Evolutionary conservation across 805 yeast species (phyloP).

Genomic region (Suhomyces xylopsoci): DNA sequence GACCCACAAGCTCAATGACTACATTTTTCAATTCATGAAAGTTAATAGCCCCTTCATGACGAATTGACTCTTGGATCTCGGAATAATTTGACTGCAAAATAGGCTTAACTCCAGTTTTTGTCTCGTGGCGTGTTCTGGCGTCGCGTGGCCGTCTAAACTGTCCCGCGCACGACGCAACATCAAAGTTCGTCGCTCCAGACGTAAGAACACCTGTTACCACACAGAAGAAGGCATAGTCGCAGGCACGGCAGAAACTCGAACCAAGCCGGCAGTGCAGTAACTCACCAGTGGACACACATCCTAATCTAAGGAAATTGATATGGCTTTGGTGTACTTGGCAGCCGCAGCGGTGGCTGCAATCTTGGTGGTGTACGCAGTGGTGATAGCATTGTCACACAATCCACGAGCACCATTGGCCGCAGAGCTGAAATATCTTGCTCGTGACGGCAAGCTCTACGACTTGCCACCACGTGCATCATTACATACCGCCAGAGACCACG

Average conservation of each 20-base stretch:
- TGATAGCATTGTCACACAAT: slow-evolving; percentile 54
- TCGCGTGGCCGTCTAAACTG: background rate
- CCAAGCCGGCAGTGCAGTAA: background rate
- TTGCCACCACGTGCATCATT: slow-evolving; percentile 29
- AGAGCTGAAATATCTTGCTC: slow-evolving; percentile 54
- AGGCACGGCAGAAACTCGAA: background rate
- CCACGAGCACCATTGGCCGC: slow-evolving; percentile 56
- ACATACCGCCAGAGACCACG: slow-evolving; percentile 16
- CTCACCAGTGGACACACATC: background rate
- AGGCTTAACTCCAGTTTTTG: background rate
- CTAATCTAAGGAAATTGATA: background rate
- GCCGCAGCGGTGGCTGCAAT: slow-evolving; percentile 10
- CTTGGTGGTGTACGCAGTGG: slow-evolving; percentile 32
- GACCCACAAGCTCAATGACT: no score
- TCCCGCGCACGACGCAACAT: background rate
- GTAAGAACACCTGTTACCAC: background rate
- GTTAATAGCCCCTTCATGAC: no score
- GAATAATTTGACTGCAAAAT: background rate
- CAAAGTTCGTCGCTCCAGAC: background rate
- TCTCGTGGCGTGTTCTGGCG: background rate
- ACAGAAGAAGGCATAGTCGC: background rate
- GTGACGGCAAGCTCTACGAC: slow-evolving; percentile 34
- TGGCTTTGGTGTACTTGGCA: slow-evolving; percentile 1
- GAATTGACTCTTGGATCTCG: background rate
- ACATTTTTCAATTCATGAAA: no score